Base-by-base conservation (phyloP, 257 asterid genomes). In the Hygrophila difformis region DNA sequence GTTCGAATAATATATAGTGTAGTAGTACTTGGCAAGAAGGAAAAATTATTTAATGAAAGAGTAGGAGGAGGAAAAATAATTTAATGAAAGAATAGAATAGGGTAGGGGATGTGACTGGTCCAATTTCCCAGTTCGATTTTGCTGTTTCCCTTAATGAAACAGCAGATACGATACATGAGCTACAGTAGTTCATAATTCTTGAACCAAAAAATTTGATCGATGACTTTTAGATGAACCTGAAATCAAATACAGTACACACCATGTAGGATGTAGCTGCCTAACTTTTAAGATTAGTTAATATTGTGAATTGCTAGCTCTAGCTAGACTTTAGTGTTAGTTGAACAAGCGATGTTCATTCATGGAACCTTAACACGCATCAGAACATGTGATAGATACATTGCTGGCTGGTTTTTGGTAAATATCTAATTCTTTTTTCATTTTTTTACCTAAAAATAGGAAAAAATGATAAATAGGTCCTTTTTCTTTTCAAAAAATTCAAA, bases 81-180 rank as follows among this genome's bases (percentile, higher is more conserved):
- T 49, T n/a, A 11, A 1, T 21, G 12, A 43, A 18, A 45, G 29
- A 44, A 56, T 26, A 26, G 31, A 26, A 8, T 47, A 15, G 62
- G 36, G 48, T 45, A 42, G 39, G 39, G 60, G 61, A 62, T 60
- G 60, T 63, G 75, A 71, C 69, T 47, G 60, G 59, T 67, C 49
- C 84, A 67, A 47, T 63, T 72, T 75, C 78, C 82, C 36, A 68
- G 64, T 55, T 64, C 64, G 70, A 81, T 69, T 74, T 67, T 61
- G 55, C 52, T 81, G 92, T 67, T 78, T 68, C 87, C 87, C 34
- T 29, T 63, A 55, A 48, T 45, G 78, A 58, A 75, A 66, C 89
- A 68, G n/a, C n/a, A n/a, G n/a, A n/a, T n/a, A n/a, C n/a, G 51
- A 33, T 53, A 41, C 37, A 26, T 26, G 12, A 33, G 37, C 1